These are phyloP conservation scores for Tricholoma matsutake DNA, from an alignment of 768 basidiomycete genomes.

Conservation along the genomic window DNA sequence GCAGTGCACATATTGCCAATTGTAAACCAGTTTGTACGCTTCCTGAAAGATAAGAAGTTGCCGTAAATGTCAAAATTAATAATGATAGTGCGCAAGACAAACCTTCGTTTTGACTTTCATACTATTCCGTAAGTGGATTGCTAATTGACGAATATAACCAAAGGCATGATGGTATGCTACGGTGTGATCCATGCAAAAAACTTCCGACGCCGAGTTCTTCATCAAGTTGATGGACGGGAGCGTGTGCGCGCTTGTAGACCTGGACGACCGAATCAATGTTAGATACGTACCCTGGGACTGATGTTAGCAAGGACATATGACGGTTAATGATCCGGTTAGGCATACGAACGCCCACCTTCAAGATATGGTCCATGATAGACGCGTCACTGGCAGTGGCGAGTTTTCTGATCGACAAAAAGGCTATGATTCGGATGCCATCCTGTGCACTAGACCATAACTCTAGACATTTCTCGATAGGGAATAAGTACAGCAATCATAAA, in stretches of 20 bases:
- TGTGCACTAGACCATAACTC: slow-evolving; percentile 80
- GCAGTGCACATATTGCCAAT: slow-evolving; percentile 97
- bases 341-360: slow-evolving; percentile 62
- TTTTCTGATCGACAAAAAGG: slow-evolving; percentile 81
- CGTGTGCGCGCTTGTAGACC: slow-evolving; percentile 82
- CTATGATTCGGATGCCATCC: slow-evolving; percentile 79
- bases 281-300: slow-evolving; percentile 76
- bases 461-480: slow-evolving; percentile 63
- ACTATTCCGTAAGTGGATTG: slow-evolving; percentile 87
- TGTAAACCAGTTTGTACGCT: slow-evolving; percentile 92
- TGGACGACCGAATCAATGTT: slow-evolving; percentile 77
- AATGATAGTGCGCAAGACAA: slow-evolving; percentile 12
- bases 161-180: slow-evolving; percentile 92
- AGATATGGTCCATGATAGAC: slow-evolving; percentile 76
- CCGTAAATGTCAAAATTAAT: slow-evolving; percentile 7
- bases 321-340: not conserved
- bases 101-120: slow-evolving; percentile 89
- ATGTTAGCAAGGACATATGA: not conserved
- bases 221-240: slow-evolving; percentile 91
- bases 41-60: slow-evolving; percentile 48
- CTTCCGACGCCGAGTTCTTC: slow-evolving; percentile 95
- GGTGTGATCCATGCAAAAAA: slow-evolving; percentile 77
- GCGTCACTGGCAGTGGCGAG: slow-evolving; percentile 77
- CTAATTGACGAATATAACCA: slow-evolving; percentile 92
- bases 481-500: not conserved